Evolutionary conservation across 306 rosid genomes (phyloP), one percentile per base, ranked within the genome.

Genomic region (Betula pendula): DNA sequence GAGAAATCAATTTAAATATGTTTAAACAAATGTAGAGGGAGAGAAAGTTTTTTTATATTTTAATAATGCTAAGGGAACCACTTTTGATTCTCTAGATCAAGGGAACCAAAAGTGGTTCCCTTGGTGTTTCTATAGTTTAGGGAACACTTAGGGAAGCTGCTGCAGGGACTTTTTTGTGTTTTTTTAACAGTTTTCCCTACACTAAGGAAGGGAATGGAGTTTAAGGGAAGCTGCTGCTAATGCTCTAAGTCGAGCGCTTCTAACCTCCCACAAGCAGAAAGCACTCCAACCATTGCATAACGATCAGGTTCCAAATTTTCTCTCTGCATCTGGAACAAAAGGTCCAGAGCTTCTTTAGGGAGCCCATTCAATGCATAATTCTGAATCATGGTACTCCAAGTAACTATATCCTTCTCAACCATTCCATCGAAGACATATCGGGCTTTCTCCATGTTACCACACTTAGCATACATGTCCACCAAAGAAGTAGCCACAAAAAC

Each of bases 351-450:
- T 74, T 81, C 80, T 43, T 80, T 58, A 40, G 78, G 82, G 17
- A 77, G 53, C 22, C 80, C 80, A 71, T 81, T 84, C 66, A 81
- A 49, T 38, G 81, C 85, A 55, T 77, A 84, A 68, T 53, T 75
- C 51, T 77, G 81, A 68, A 84, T 81, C 87, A 84, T 73, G 10
- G 85, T 66, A 58, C 75, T 84, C 87, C 87, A 84, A 24, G 82
- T 62, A 55, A 65, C 70, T 24, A 68, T 77, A 33, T 80, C 48
- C 70, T 48, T 80, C 22, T 74, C 75, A 13, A 20, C 13, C 60
- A 80, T 43, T 19, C 40, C n/a, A 55, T 66, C 71, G 55, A 80
- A 80, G 55, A 74, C 53, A 55, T 40, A 17, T 31, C 68, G 50
- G 3, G 83, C 75, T 65, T 55, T 56, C 53, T 66, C 77, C 12